Evolutionary conservation across 1,284 basidiomycete species (phyloP).

Genomic region (Heterobasidion occidentale): DNA sequence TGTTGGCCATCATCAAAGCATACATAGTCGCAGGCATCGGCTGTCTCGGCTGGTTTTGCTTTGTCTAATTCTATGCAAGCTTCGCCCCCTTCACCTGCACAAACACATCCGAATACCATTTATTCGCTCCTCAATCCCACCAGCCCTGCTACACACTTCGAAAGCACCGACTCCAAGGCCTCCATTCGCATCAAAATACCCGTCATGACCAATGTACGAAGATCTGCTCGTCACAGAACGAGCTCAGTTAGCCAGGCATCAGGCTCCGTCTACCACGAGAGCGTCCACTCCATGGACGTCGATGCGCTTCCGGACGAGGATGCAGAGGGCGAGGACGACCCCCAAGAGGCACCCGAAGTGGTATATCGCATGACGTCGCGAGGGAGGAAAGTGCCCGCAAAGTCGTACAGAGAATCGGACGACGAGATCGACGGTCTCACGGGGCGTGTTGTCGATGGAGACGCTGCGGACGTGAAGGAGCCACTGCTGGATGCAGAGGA

Average conservation of each 20-base stretch:
- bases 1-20: too few relatives aligned
- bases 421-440: slow-evolving; percentile 30
- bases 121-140: background rate
- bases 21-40: too few relatives aligned
- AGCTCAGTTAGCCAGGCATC: slow-evolving; percentile 29
- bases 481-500: slow-evolving; percentile 30
- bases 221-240: slow-evolving; percentile 15
- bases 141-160: background rate
- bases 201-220: slow-evolving; percentile 18
- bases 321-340: slow-evolving; percentile 14
- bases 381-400: slow-evolving; percentile 39
- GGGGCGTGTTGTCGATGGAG: slow-evolving; percentile 23
- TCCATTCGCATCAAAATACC: slow-evolving; percentile 17
- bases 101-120: background rate
- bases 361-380: slow-evolving; percentile 26
- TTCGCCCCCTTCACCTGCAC: too few relatives aligned
- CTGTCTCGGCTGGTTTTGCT: too few relatives aligned
- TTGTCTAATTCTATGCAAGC: too few relatives aligned
- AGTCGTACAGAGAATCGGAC: slow-evolving; percentile 45
- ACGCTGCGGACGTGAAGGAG: slow-evolving; percentile 29
- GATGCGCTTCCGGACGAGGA: slow-evolving; percentile 22
- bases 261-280: slow-evolving; percentile 60
- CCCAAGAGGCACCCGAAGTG: slow-evolving; percentile 13
- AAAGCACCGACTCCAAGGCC: background rate
- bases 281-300: slow-evolving; percentile 40